Evolutionary conservation across 306 rosid species (phyloP), one percentile per base, ranked within the genome.

Genomic region (Quercus cerris): DNA sequence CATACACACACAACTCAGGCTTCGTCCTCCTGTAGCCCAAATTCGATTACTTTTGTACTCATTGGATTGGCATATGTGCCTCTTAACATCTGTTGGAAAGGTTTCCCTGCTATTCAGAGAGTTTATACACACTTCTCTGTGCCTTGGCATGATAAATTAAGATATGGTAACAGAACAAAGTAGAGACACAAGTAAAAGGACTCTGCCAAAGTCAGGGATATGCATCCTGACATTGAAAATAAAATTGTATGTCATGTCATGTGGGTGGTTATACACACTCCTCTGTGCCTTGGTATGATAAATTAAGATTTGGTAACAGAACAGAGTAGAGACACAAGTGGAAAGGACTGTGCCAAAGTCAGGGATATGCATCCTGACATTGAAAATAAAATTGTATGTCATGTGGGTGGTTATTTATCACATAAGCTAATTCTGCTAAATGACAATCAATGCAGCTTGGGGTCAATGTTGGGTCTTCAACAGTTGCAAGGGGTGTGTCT

Each of bases 401-500:
- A 59, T 64, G 38, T 8, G 20, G 12, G 46, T 28, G 31, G 5
- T 30, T 14, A 38, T 35, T 35, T 35, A 17, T 35, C 19, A 33
- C 51, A 67, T 67, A 10, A 18, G 27, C 72, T 67, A 67, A 67
- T 67, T 63, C 72, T 35, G 51, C 52, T 61, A 61, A 33, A 63
- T 63, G n/a, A 19, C 72, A 35, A 67, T 7, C 22, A 73, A 1
- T n/a, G 56, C 81, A 94, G 97, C 78, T 92, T 28, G 92, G 77
- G 75, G 76, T 92, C 9, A 86, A 94, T 8, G 90, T 88, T 23
- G 97, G 94, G 69, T 94, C 97, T 58, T 94, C 98, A 55, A 92
- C 98, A 0, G 89, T 90, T 57, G 97, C 98, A 74, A 85, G 93
- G 57, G 94, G 98, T 46, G 97, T 92, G 77, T 87, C 63, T 12